Evolutionary conservation across 148 eudicot species (phyloP), one percentile per base, ranked within the genome.

Genomic region (Rhododendron simsii): DNA sequence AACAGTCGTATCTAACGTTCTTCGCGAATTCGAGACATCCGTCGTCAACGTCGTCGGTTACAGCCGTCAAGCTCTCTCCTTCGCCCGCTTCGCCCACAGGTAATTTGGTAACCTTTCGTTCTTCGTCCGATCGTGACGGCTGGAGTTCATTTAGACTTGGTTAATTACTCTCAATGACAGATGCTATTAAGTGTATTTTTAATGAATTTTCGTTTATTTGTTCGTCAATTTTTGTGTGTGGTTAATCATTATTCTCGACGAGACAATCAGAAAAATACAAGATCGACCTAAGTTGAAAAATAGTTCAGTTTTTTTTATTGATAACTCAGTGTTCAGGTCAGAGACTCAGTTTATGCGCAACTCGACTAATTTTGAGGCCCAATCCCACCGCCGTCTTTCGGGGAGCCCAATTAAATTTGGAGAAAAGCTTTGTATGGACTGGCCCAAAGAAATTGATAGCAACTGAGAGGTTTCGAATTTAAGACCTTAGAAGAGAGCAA

Each of bases 61-160:
- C 65, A 81, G 93, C 83, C 95, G 92, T 23, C 98, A 90, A 37
- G 95, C 96, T 77, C 91, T 93, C 87, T 91, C 95, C 92, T 98
- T 98, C 81, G 98, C 98, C 78, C 96, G 98, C 35, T 98, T 93
- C 85, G 92, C 94, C 84, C 92, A 91, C 76, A 91, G 96, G 99
- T 95, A 67, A 26, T 67, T 65, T 65, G 2, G 1, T n/a, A 5
- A 33, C 14, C n/a, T 13, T 51, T 18, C 69, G 15, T 55, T 30
- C 28, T 55, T 57, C 83, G 35, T 55, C 83, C 28, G 69, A 81
- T 81, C 45, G 21, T 30, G 30, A 50, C 82, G 41, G 63, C 61
- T 80, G 12, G 28, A 55, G 37, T 81, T 81, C 35, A 13, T 55
- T 55, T 55, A 16, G 61, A 5, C 61, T 55, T 55, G 61, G 61